Evolutionary conservation across 805 yeast genomes (phyloP), one percentile per base, ranked within the genome.

Genomic region (Kodamaea kaohsiungensis): DNA sequence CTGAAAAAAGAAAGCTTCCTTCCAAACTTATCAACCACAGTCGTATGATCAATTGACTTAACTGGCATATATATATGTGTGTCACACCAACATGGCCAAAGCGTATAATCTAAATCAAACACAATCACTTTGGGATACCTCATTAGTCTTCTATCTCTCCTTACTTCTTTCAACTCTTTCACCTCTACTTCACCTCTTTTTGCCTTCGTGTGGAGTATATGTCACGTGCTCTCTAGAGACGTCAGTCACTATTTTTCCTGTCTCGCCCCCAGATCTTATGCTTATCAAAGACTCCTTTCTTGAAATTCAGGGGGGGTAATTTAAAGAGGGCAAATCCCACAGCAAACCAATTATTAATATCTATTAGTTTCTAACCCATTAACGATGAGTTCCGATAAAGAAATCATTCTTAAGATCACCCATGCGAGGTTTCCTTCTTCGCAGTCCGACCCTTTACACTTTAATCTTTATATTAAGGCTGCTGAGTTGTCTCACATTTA

Each of bases 21-120:
- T 0, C 90, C 90, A 54, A 75, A 65, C 48, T 73, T 70, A 61
- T 88, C 93, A 1, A 74, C 70, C 1, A 86, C 73, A 3, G 68
- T 62, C 13, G 67, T 61, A 10, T 70, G 70, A 13, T 69, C 48
- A 1, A 53, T 47, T 2, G 53, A 43, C 43, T 53, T 57, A 6
- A 66, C 22, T 1, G 92, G 92, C 7, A 82, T 71, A 2, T 75
- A 66, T 17, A 88, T 76, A 62, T 88, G 92, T 0, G 90, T 87
- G 61, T 88, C 92, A 67, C 92, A 87, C 92, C 92, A 88, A 57
- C 86, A 84, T 50, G 88, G 92, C 95, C 95, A 88, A 35, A 88
- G 68, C 0, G 95, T 88, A 63, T 84, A 88, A 65, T 88, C 95
- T 43, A 88, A 70, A 59, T 88, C 95, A 65, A 88, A 86, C 0